Percentiles rank a stretch among this genome's conserved stretches.
Conservation (phyloP, 2,329 filamentous ascomycete genomes). For the Neobulgaria alba region DNA sequence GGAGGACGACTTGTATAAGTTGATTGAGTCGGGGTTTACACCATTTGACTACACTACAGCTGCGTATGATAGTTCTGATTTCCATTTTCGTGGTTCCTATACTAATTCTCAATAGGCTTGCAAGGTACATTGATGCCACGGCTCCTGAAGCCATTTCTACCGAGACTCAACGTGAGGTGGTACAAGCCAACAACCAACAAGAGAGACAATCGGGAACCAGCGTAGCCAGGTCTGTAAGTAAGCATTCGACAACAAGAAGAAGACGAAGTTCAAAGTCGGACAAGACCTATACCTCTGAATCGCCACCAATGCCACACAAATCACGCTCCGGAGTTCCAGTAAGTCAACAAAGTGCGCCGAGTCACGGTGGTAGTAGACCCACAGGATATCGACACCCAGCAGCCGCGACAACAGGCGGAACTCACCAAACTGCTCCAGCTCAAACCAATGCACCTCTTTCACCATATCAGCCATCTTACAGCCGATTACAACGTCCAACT, state of each 20-base stretch:
- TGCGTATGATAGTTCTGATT: slow-evolving; percentile 62
- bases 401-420: background rate
- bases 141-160: slow-evolving; percentile 21
- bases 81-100: slow-evolving; percentile 1
- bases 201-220: background rate
- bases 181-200: slow-evolving; percentile 8
- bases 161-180: slow-evolving; percentile 12
- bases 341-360: slow-evolving; percentile 7
- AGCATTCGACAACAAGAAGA: slow-evolving; percentile 14
- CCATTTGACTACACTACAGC: slow-evolving; percentile 91
- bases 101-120: slow-evolving; percentile 12
- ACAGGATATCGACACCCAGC: slow-evolving; percentile 1
- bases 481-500: slow-evolving; percentile 16
- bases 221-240: slow-evolving; percentile 10
- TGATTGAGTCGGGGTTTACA: slow-evolving; percentile 90
- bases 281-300: slow-evolving; percentile 20
- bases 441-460: slow-evolving; percentile 15
- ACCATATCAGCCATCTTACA: slow-evolving; percentile 25
- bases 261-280: slow-evolving; percentile 21
- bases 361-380: background rate
- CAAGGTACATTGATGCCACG: slow-evolving; percentile 28
- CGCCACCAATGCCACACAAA: slow-evolving; percentile 19
- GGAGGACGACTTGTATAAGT: slow-evolving; percentile 85
- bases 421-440: background rate
- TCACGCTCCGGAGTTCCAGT: slow-evolving; percentile 18